Percentiles rank a stretch among this genome's conserved stretches.
These are phyloP conservation scores for Dictyostelium intermedium DNA, from an alignment of 78 protist species.

Conservation along the genomic window DNA sequence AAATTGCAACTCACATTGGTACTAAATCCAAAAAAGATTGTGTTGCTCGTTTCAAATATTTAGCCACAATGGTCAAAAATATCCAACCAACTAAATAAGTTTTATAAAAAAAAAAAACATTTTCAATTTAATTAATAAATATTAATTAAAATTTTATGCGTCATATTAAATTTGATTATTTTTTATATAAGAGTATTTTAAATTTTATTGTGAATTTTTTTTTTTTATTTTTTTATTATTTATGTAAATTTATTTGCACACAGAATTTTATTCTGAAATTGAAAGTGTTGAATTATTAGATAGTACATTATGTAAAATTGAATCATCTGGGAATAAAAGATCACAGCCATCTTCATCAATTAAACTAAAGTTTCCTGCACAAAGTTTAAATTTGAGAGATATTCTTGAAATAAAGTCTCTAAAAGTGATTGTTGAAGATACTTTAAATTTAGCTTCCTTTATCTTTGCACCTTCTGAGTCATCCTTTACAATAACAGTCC, in stretches of 20 bases:
- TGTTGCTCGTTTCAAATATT: slow-evolving; percentile 71
- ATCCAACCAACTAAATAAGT: slow-evolving; percentile 9
- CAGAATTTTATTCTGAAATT: background rate
- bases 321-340: background rate
- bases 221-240: too few relatives aligned
- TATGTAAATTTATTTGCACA: too few relatives aligned
- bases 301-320: background rate
- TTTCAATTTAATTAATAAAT: background rate
- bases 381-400: background rate
- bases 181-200: too few relatives aligned
- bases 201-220: background rate
- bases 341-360: background rate
- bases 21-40: slow-evolving; percentile 81
- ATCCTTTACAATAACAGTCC: background rate
- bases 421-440: background rate
- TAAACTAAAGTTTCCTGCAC: background rate
- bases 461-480: background rate
- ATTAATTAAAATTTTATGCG: background rate
- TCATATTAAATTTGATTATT: too few relatives aligned
- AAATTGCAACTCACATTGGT: slow-evolving; percentile 55
- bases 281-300: background rate
- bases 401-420: background rate
- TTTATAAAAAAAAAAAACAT: background rate
- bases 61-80: slow-evolving; percentile 51
- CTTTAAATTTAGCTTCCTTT: background rate